Conservation (phyloP, 352 stramenopile species). For the Thalassiosira allenii region DNA sequence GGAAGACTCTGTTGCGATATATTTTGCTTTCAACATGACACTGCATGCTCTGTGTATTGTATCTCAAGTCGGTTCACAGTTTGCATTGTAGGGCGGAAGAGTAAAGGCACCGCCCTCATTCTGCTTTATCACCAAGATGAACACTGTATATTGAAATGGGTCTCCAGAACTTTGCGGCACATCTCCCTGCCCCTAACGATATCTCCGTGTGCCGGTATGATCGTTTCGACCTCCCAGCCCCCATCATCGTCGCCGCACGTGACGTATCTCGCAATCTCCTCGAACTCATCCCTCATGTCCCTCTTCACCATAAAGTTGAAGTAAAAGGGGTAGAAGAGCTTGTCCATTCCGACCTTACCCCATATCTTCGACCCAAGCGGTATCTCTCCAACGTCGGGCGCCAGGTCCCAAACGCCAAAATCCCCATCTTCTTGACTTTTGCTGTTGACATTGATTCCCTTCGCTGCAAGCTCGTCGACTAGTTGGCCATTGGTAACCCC, state of each 20-base stretch:
- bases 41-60: too few relatives aligned
- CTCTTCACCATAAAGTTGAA: slow-evolving; percentile 84
- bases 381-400: slow-evolving; percentile 70
- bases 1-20: too few relatives aligned
- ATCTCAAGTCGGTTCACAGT: too few relatives aligned
- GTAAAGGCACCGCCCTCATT: too few relatives aligned
- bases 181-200: slow-evolving; percentile 75
- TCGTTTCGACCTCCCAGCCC: slow-evolving; percentile 78
- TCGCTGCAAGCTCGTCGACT: slow-evolving; percentile 17
- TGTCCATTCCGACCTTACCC: slow-evolving; percentile 85
- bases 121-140: too few relatives aligned
- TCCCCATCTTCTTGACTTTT: too few relatives aligned
- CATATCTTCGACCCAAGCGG: slow-evolving; percentile 64
- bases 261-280: slow-evolving; percentile 63
- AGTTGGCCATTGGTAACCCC: slow-evolving; percentile 75
- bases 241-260: slow-evolving; percentile 36
- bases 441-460: neutral
- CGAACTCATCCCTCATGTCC: slow-evolving; percentile 57
- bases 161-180: slow-evolving; percentile 69
- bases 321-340: slow-evolving; percentile 84
- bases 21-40: too few relatives aligned
- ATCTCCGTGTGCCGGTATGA: slow-evolving; percentile 84
- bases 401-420: slow-evolving; percentile 74
- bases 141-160: slow-evolving; percentile 68
- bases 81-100: too few relatives aligned